phyloP scores from a whole-genome alignment of 129 eudicot genomes.

The Helianthus tuberosus region DNA sequence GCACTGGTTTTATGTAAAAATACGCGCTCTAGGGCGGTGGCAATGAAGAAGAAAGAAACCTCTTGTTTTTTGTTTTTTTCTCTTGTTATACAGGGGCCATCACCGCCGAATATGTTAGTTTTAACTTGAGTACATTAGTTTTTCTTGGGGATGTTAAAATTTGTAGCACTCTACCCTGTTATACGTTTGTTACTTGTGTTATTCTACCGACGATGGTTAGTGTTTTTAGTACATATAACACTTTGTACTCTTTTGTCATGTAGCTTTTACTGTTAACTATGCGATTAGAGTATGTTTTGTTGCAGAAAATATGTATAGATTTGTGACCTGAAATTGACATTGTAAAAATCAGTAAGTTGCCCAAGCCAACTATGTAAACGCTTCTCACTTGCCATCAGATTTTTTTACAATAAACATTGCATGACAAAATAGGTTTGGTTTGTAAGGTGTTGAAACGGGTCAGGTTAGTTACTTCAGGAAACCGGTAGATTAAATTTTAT shows the following conservation, averaged over 20 bases:
- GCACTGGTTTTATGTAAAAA: conserved; percentile 26
- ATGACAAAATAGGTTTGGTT: background rate
- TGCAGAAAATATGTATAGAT: background rate
- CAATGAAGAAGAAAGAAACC: conserved; percentile 19
- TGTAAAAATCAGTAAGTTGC: background rate
- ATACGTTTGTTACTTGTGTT: conserved; percentile 36
- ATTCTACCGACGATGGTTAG: conserved; percentile 29
- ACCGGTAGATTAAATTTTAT: no score
- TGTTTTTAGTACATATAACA: conserved; percentile 30
- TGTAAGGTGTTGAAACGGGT: background rate
- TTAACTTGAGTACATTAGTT: conserved; percentile 31
- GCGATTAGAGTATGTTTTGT: conserved; percentile 7
- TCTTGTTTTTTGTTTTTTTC: conserved; percentile 1
- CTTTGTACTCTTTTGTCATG: conserved; percentile 21
- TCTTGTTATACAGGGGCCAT: conserved; percentile 22
- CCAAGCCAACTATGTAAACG: background rate
- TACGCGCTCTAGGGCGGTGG: conserved; percentile 28
- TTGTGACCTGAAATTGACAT: background rate
- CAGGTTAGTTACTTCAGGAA: background rate
- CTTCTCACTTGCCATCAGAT: background rate
- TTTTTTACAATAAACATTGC: no score
- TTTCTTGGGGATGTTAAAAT: conserved; percentile 16
- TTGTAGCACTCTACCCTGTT: conserved; percentile 35
- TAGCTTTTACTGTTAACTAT: conserved; percentile 33
- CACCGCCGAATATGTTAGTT: conserved; percentile 29